Conservation (phyloP, 257 asterid species). For the Solanum rostratum region DNA sequence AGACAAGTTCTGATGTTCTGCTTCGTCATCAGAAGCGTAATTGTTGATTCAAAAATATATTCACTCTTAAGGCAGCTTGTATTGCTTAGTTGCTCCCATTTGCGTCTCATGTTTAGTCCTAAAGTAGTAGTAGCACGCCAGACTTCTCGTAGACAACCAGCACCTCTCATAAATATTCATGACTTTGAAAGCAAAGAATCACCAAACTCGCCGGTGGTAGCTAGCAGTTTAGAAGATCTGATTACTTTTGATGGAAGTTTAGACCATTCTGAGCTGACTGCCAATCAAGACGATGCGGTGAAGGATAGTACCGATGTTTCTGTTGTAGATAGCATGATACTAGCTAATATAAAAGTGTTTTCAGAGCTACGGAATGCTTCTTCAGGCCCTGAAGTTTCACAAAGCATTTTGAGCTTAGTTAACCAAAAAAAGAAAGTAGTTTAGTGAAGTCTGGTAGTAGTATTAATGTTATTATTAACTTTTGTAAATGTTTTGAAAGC, state of each 20-base stretch:
- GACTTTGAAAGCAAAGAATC: slow-evolving; percentile 3
- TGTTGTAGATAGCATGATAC: slow-evolving; percentile 41
- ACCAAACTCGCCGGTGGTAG: not conserved
- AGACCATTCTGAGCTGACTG: slow-evolving; percentile 2
- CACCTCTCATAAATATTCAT: slow-evolving; percentile 42
- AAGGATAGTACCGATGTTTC: slow-evolving; percentile 5
- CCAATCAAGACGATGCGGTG: slow-evolving; percentile 8
- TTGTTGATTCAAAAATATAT: slow-evolving; percentile 46
- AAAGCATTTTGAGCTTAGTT: slow-evolving; percentile 17
- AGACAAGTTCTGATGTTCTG: slow-evolving; percentile 48
- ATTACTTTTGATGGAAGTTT: slow-evolving; percentile 39
- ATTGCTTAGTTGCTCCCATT: slow-evolving; percentile 27
- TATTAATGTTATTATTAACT: not conserved
- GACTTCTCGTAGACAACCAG: slow-evolving; percentile 12
- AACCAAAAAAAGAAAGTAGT: slow-evolving; percentile 26
- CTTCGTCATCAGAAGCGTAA: slow-evolving; percentile 76
- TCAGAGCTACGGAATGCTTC: slow-evolving; percentile 18
- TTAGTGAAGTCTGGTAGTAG: not conserved
- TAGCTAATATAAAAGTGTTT: slow-evolving; percentile 32
- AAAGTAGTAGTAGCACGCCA: slow-evolving; percentile 14
- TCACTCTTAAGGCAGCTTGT: slow-evolving; percentile 17
- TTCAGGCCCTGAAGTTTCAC: slow-evolving; percentile 1
- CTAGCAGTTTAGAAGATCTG: slow-evolving; percentile 37
- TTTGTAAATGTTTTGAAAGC: not conserved
- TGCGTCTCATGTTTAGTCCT: slow-evolving; percentile 44